phyloP scores from a whole-genome alignment of 768 basidiomycete species.

The Boletus patriciae region DNA sequence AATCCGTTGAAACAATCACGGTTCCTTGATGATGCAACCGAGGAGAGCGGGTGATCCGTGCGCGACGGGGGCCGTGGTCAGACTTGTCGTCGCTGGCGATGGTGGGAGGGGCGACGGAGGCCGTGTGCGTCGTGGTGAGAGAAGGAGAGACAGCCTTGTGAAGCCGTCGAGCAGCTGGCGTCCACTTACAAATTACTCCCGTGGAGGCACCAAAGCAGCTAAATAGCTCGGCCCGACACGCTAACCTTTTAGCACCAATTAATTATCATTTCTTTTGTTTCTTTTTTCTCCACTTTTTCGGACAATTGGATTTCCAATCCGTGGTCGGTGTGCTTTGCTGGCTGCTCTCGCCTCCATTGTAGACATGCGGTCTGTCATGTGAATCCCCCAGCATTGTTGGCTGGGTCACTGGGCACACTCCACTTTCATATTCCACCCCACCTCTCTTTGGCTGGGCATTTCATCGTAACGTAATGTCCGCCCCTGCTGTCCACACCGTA shows the following conservation, averaged over 20 bases:
- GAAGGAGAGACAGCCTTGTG: constrained; percentile 19
- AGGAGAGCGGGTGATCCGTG: constrained; percentile 25
- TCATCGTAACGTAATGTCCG: not conserved
- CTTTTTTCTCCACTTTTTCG: not conserved
- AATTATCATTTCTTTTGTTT: not conserved
- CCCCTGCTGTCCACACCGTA: not conserved
- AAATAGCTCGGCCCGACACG: constrained; percentile 22
- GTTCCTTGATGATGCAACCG: constrained; percentile 29
- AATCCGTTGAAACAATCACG: constrained; percentile 30
- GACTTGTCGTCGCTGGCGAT: constrained; percentile 14
- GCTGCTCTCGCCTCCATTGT: not conserved
- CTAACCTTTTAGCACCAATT: not conserved
- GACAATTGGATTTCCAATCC: constrained; percentile 7
- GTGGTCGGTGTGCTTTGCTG: not conserved
- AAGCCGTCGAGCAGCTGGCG: constrained; percentile 19
- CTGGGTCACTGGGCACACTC: not conserved
- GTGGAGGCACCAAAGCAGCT: not conserved
- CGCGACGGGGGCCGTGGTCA: not conserved
- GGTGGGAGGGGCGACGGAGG: constrained; percentile 2
- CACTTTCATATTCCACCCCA: constrained; percentile 18
- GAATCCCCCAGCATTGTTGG: not conserved
- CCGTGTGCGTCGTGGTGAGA: constrained; percentile 22
- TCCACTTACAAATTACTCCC: constrained; percentile 24
- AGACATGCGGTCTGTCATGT: constrained; percentile 17
- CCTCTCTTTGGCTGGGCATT: not conserved